phyloP scores from a whole-genome alignment of 305 asterid species.

The Solanum hybrid region DNA sequence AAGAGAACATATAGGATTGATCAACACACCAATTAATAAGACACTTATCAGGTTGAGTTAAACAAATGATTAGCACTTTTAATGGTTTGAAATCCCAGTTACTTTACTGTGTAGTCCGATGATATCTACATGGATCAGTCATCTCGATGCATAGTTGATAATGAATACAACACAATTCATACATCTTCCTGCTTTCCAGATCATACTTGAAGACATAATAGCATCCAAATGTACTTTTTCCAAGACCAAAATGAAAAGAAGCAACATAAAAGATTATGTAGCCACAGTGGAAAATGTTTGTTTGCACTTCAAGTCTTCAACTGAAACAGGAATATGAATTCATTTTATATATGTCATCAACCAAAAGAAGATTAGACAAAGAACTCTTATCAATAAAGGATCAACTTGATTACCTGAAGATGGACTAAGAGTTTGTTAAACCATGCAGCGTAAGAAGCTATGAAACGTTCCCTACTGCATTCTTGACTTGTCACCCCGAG shows the following conservation, averaged over 20 bases:
- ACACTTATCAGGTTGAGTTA: neutral
- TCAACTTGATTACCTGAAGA: slow-evolving; percentile 52
- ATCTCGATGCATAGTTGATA: neutral
- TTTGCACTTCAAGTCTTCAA: neutral
- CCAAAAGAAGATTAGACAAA: neutral
- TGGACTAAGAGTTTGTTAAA: slow-evolving; percentile 40
- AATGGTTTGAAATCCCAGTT: neutral
- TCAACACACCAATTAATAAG: neutral
- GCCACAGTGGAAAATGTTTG: neutral
- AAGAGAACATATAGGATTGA: neutral
- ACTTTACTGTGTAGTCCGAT: neutral
- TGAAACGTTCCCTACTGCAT: slow-evolving; percentile 70
- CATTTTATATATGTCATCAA: neutral
- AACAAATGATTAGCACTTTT: neutral
- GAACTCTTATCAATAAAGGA: neutral
- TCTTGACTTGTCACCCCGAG: slow-evolving; percentile 83
- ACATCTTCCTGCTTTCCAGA: neutral
- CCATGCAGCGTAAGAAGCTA: slow-evolving; percentile 64
- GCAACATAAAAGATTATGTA: neutral
- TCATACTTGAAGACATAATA: neutral
- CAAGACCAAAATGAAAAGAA: neutral
- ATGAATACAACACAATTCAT: neutral
- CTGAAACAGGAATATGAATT: neutral
- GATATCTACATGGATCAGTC: neutral
- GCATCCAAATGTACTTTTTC: neutral